These are phyloP conservation scores for Leccinum ochraceum DNA, from an alignment of 768 basidiomycete genomes.

Conservation along the genomic window DNA sequence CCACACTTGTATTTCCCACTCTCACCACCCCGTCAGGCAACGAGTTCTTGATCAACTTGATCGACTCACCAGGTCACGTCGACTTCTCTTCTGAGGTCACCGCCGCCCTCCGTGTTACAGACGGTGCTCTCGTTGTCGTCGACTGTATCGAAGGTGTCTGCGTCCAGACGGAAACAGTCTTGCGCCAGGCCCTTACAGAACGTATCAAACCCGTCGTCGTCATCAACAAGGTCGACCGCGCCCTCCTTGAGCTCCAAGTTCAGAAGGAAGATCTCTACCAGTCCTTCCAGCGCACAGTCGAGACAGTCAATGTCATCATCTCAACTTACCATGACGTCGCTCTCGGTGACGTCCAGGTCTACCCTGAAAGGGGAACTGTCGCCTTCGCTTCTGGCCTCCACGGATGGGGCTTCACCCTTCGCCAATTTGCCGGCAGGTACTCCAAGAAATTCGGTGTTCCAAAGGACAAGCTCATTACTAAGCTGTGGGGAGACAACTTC, in stretches of 20 bases:
- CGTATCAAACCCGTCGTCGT: slow-evolving; percentile 99
- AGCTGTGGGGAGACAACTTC: slow-evolving; percentile 99
- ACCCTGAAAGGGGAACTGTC: slow-evolving; percentile 97
- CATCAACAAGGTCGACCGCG: slow-evolving; percentile 99
- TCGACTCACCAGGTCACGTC: slow-evolving; percentile 99
- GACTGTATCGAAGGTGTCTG: slow-evolving; percentile 99
- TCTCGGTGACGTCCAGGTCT: slow-evolving; percentile 98
- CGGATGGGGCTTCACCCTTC: slow-evolving; percentile 99
- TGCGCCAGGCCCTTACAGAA: slow-evolving; percentile 95
- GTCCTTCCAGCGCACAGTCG: slow-evolving; percentile 96
- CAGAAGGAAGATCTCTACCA: slow-evolving; percentile 97
- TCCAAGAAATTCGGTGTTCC: slow-evolving; percentile 99
- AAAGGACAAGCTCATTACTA: slow-evolving; percentile 97
- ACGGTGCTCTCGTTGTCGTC: slow-evolving; percentile 99
- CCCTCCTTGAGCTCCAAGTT: slow-evolving; percentile 97
- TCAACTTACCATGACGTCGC: slow-evolving; percentile 93
- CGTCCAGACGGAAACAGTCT: slow-evolving; percentile 99
- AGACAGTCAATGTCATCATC: slow-evolving; percentile 97
- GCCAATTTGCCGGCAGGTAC: slow-evolving; percentile 93
- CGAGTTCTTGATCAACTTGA: slow-evolving; percentile 99
- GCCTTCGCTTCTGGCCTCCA: slow-evolving; percentile 99
- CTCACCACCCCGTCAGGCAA: slow-evolving; percentile 49
- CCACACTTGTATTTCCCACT: slow-evolving; percentile 1
- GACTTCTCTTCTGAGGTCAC: slow-evolving; percentile 99
- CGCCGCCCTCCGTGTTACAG: slow-evolving; percentile 98